Evolutionary conservation across 2,329 filamentous ascomycete genomes (phyloP), one percentile per base, ranked within the genome.

Genomic region (Cadophora sp.): DNA sequence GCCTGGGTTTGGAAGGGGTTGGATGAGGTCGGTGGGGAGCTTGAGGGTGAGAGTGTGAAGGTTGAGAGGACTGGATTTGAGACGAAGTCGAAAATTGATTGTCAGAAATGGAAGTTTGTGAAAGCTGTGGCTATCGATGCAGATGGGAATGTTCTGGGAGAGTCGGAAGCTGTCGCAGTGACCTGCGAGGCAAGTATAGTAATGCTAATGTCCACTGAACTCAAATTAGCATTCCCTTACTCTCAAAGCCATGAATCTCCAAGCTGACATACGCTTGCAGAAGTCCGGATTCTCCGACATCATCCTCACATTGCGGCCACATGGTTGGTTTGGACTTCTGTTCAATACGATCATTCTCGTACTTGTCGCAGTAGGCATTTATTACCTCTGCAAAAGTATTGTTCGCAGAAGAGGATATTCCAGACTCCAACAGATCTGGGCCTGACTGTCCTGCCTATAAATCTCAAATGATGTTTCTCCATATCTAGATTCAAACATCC

Each of bases 1-100:
- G 30, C 66, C 1, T 84, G 85, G 86, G 24, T 55, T 27, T 13
- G 59, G 30, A 58, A 56, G 36, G 59, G 59, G 3, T 39, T 39
- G 27, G n/a, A 24, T 6, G 36, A 58, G 3, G 11, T 9, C 8
- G 30, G n/a, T 24, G 59, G 6, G 6, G 14, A 22, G 16, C 18
- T 39, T 39, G 30, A n/a, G 5, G 16, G 3, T 27, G 24, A 47
- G 58, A 27, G 22, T 6, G 24, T 48, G 22, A 48, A n/a, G 18
- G 16, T 48, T n/a, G 20, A 33, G 6, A 58, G 36, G 11, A 47
- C 3, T 3, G 51, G 51, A 4, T 56, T 56, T 30, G 50, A 64
- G 20, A 58, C 50, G 14, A 8, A 14, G 20, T 7, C 48, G 3
- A 39, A 30, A 18, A 13, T 59, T 14, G 41, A 50, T 5, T 48